These are phyloP conservation scores for Mrakia hoshinonis DNA, from an alignment of 768 basidiomycete genomes.

Conservation along the genomic window DNA sequence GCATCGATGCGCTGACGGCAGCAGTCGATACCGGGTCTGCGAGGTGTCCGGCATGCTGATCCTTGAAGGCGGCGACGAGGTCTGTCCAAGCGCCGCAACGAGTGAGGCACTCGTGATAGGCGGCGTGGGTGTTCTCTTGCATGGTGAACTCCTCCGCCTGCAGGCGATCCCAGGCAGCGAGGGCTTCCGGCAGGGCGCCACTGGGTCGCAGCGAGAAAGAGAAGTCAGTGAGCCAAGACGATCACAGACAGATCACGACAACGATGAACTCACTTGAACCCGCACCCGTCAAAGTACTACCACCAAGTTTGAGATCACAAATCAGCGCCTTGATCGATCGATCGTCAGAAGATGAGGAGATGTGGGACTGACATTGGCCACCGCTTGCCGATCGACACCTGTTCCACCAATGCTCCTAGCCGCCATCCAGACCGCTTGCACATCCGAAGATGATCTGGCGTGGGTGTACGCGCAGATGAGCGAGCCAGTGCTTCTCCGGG, in stretches of 20 bases:
- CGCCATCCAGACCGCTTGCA: background rate
- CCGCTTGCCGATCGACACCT: background rate
- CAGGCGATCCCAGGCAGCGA: background rate
- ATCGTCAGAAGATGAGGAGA: too few species aligned
- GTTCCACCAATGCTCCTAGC: background rate
- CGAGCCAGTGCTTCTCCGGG: background rate
- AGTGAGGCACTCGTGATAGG: background rate
- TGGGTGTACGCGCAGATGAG: background rate
- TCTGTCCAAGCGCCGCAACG: background rate
- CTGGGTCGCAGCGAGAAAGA: background rate
- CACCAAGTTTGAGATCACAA: background rate
- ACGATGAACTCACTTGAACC: background rate
- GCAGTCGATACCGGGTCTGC: background rate
- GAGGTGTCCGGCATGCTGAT: background rate
- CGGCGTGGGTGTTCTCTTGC: background rate
- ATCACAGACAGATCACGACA: too few species aligned
- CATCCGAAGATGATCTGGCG: background rate
- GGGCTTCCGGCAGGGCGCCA: background rate
- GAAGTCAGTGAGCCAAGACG: background rate
- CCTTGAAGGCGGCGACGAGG: background rate
- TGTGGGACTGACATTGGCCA: background rate
- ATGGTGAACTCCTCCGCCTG: background rate
- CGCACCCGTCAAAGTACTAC: conserved; percentile 1
- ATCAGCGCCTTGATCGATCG: too few species aligned
- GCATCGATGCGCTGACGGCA: background rate